Conservation (phyloP, 805 yeast genomes). For the Vanderwaltozyma tropicalis region DNA sequence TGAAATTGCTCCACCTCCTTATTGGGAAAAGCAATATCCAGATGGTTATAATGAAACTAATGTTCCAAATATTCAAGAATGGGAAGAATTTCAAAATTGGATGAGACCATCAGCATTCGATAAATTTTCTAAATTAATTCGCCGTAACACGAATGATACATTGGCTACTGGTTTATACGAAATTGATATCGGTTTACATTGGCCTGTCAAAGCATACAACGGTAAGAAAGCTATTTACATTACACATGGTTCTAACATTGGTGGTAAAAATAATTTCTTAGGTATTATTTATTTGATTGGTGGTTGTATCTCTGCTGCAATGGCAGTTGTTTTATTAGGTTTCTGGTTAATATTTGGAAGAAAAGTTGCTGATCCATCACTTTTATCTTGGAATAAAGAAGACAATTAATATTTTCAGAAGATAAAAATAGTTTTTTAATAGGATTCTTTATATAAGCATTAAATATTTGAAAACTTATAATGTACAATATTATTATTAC, state of each 20-base stretch:
- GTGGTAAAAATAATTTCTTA: constrained; percentile 65
- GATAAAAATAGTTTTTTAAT: no score
- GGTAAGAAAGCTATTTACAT: constrained; percentile 60
- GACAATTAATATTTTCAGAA: background rate
- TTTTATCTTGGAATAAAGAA: constrained; percentile 57
- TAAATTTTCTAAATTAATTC: constrained; percentile 52
- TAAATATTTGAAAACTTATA: no score
- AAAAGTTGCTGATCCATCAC: constrained; percentile 59
- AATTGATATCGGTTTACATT: constrained; percentile 58
- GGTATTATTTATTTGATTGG: constrained; percentile 69
- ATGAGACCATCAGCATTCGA: constrained; percentile 82
- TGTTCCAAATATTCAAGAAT: constrained; percentile 59
- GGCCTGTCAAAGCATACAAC: constrained; percentile 61
- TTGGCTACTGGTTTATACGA: constrained; percentile 53
- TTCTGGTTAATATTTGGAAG: constrained; percentile 57
- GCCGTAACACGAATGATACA: constrained; percentile 48
- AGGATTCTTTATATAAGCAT: no score
- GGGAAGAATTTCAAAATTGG: constrained; percentile 93
- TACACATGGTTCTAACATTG: constrained; percentile 61
- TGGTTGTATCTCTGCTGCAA: constrained; percentile 56
- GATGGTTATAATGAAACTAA: constrained; percentile 80
- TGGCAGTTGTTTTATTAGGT: constrained; percentile 42
- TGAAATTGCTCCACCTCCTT: constrained; percentile 88
- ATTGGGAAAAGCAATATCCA: constrained; percentile 74
- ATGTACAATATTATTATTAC: background rate